Base-by-base conservation (phyloP, 2,329 filamentous ascomycete species). In the Trichoderma gracile region DNA sequence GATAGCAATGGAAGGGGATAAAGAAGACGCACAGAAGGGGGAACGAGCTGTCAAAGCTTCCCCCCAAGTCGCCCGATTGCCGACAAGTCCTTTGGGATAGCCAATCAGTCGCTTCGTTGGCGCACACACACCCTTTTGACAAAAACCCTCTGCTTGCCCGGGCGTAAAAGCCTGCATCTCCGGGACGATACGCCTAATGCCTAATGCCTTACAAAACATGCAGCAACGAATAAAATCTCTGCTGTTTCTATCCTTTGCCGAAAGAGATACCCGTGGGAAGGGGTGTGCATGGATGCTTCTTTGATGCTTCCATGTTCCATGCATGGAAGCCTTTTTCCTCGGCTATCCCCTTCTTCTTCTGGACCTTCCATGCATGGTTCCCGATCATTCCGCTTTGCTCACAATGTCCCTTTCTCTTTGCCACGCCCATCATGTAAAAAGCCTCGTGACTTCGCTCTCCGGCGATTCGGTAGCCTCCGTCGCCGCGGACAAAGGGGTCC, bases 401-500 rank as follows among this genome's bases (percentile, higher is more conserved):
- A 14, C 38, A 10, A 52, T 21, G 25, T 8, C 17, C 10, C 17
- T 3, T 52, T n/a, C 19, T 15, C 8, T 25, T n/a, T 17, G 12
- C 46, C 38, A 43, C 46, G 33, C 15, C 33, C 10, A 4, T 14
- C 3, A 3, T 1, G 14, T 5, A 38, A 38, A 38, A 12, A 27
- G 43, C n/a, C 57, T 30, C 30, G 57, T 60, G 58, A 61, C 58
- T 61, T 45, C 45, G 56, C 56, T 40, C 19, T 61, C 47, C 47
- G 58, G 58, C n/a, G 47, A 21, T 45, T 53, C 23, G 38, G 14
- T 25, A 53, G 25, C 19, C 47, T 49, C 58, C 58, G 58, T 61
- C 8, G 38, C 47, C 58, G 58, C 47, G 47, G 47, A 61, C 58
- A 21, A 30, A 14, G 25, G 33, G 30, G 6, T 33, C 23, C 19